Evolutionary conservation across 129 eudicot species (phyloP), one percentile per base, ranked within the genome.

Genomic region (Saussurea involucrata): DNA sequence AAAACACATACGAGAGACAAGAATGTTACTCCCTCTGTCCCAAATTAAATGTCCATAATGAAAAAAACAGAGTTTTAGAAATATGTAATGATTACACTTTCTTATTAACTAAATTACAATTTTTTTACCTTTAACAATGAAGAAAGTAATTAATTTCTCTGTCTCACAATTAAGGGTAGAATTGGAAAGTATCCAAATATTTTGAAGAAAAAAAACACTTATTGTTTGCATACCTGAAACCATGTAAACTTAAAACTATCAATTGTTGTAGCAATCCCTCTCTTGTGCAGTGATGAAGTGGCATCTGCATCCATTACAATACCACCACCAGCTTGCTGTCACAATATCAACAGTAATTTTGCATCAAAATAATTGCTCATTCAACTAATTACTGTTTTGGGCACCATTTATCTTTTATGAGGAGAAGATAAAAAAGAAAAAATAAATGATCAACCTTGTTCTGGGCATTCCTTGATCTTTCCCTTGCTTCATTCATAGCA

Each of bases 281-380:
- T 86, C 80, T 92, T 88, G 69, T 84, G 99, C 78, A 95, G 77
- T 49, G 82, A 79, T 24, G 99, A 86, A 27, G 97, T 92, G 68
- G 99, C 99, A 83, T 95, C 97, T 83, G 97, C 99, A 78, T 95
- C 96, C 99, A 95, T 83, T 37, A 77, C 87, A 76, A 95, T 89
- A 32, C 83, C 63, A 61, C 76, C 90, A 79, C 92, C 97, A 70
- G 88, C 84, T 84, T 88, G 92, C 99, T 95, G 89, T 33, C 64
- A 80, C 44, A 60, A 71, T 71, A 69, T 12, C 31, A 49, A 66
- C 42, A 46, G 20, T 15, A 46, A 46, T 46, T 46, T 46, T 46
- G 58, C 58, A 46, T 46, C 58, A 13, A 46, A 13, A 46, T 5
- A 46, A 46, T 46, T 46, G 18, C 58, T 15, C 58, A 46, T 46